These are phyloP conservation scores for Limonium bicolor DNA, from an alignment of 148 eudicot genomes.

Conservation along the genomic window DNA sequence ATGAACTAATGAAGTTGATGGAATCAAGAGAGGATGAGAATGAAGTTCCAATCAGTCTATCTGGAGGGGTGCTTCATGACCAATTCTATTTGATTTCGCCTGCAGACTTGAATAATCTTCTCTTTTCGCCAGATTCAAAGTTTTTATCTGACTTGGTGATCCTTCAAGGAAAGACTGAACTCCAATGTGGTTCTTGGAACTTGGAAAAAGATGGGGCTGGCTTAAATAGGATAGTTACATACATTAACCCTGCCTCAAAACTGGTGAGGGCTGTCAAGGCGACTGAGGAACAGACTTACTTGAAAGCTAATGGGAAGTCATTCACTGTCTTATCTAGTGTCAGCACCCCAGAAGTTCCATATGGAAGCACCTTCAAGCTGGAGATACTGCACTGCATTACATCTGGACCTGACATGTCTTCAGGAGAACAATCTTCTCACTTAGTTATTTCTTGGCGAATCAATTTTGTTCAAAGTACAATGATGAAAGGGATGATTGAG, in stretches of 20 bases:
- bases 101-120: slow-evolving; percentile 39
- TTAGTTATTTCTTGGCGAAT: slow-evolving; percentile 64
- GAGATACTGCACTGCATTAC: slow-evolving; percentile 66
- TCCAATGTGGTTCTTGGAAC: slow-evolving; percentile 52
- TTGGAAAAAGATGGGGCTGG: slow-evolving; percentile 28
- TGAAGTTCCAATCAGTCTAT: slow-evolving; percentile 51
- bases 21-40: slow-evolving; percentile 34
- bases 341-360: slow-evolving; percentile 86
- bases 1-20: slow-evolving; percentile 41
- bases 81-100: slow-evolving; percentile 48
- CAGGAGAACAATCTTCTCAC: slow-evolving; percentile 64
- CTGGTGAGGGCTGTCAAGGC: slow-evolving; percentile 69
- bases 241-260: slow-evolving; percentile 49
- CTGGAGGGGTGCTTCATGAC: slow-evolving; percentile 59
- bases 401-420: slow-evolving; percentile 77
- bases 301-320: slow-evolving; percentile 55
- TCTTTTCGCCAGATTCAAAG: slow-evolving; percentile 69
- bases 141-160: slow-evolving; percentile 31
- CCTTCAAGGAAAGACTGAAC: slow-evolving; percentile 46
- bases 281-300: slow-evolving; percentile 69
- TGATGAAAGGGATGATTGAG: slow-evolving; percentile 95
- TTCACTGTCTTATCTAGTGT: slow-evolving; percentile 54
- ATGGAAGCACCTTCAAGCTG: slow-evolving; percentile 54
- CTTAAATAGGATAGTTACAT: slow-evolving; percentile 49
- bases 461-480: slow-evolving; percentile 82